These are phyloP conservation scores for Cladorrhinum samala DNA, from an alignment of 495 filamentous ascomycete species.

Conservation along the genomic window DNA sequence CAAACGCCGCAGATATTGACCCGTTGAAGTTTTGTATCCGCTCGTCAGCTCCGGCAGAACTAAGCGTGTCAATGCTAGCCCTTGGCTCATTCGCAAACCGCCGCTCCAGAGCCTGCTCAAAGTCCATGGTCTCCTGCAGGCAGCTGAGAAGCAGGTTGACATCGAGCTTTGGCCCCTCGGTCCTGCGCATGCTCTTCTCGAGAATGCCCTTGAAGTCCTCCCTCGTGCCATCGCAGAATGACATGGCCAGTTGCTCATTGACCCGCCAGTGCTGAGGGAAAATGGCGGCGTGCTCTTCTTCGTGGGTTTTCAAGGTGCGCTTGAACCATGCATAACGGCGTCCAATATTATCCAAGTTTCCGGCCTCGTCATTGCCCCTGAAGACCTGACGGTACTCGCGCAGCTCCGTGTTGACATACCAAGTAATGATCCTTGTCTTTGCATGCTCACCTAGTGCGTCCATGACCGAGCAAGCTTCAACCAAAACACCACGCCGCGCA, in stretches of 20 bases:
- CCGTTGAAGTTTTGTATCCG: constrained; percentile 74
- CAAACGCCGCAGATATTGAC: constrained; percentile 93
- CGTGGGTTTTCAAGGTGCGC: constrained; percentile 91
- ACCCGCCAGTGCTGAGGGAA: constrained; percentile 88
- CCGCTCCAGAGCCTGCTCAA: constrained; percentile 85
- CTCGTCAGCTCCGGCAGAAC: constrained; percentile 61
- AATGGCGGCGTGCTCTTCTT: constrained; percentile 83
- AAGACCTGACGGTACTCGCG: constrained; percentile 95
- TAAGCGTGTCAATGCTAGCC: constrained; percentile 86
- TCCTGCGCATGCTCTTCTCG: constrained; percentile 70
- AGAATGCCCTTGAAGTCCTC: constrained; percentile 95
- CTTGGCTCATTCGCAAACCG: constrained; percentile 72
- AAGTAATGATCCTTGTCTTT: constrained; percentile 73
- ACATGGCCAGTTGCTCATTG: constrained; percentile 82
- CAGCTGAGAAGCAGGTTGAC: constrained; percentile 89
- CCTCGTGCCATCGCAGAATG: constrained; percentile 89
- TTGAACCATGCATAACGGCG: constrained; percentile 94
- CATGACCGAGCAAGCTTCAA: constrained; percentile 88
- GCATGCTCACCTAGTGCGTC: constrained; percentile 92
- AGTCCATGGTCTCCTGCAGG: constrained; percentile 93
- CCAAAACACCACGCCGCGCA: constrained; percentile 60
- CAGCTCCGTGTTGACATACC: constrained; percentile 97
- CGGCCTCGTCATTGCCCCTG: constrained; percentile 91
- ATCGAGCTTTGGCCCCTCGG: constrained; percentile 77
- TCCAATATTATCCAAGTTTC: constrained; percentile 94